Conservation (phyloP, 306 rosid species). For the Notholithocarpus densiflorus region DNA sequence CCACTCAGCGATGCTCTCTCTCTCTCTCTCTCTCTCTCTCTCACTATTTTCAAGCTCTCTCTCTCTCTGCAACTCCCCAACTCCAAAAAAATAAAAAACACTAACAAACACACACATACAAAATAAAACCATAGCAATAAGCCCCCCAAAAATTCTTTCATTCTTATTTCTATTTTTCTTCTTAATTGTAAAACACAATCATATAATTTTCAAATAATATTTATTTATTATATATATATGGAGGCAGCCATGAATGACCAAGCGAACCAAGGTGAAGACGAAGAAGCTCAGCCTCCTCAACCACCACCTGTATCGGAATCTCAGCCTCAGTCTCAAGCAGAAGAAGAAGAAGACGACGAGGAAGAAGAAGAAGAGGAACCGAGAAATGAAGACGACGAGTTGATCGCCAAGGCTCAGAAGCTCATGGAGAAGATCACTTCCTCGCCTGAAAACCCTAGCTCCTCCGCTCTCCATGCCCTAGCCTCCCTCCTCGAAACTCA, state of each 20-base stretch:
- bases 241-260: slow-evolving; percentile 56
- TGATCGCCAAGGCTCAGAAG: slow-evolving; percentile 66
- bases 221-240: slow-evolving; percentile 3
- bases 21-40: too few species aligned
- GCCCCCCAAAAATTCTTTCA: neutral
- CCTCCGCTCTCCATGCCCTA: slow-evolving; percentile 72
- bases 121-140: neutral
- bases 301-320: slow-evolving; percentile 33
- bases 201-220: neutral
- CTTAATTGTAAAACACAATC: neutral
- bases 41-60: neutral
- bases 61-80: slow-evolving; percentile 13
- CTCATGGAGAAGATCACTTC: slow-evolving; percentile 78
- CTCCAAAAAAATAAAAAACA: neutral
- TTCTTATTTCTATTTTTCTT: slow-evolving; percentile 1
- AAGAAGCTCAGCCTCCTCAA: neutral
- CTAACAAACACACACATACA: neutral
- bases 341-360: slow-evolving; percentile 29
- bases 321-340: slow-evolving; percentile 25
- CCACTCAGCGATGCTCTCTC: neutral
- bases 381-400: slow-evolving; percentile 74
- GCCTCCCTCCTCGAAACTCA: slow-evolving; percentile 81
- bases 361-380: slow-evolving; percentile 56
- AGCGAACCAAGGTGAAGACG: slow-evolving; percentile 28
- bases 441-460: slow-evolving; percentile 72